phyloP scores from a whole-genome alignment of 176 grass and related monocot genomes.

The Leersia perrieri region DNA sequence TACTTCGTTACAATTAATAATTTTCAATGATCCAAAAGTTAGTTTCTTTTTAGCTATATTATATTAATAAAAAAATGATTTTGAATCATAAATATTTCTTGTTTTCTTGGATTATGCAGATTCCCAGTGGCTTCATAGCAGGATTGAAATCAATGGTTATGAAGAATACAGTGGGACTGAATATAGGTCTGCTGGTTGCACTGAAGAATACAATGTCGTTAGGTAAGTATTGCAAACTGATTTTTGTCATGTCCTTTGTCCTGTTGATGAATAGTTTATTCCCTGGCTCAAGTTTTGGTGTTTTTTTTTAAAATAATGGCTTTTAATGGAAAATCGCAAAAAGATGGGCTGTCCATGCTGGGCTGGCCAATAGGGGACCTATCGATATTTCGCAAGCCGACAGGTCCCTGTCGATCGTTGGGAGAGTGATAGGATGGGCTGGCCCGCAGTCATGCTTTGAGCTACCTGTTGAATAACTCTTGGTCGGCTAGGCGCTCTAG shows the following conservation, averaged over 20 bases:
- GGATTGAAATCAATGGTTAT: slow-evolving; percentile 87
- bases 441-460: too few species aligned
- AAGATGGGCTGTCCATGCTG: too few species aligned
- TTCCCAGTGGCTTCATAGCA: slow-evolving; percentile 92
- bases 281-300: neutral
- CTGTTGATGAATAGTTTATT: neutral
- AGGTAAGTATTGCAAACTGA: slow-evolving; percentile 38
- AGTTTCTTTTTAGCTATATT: neutral
- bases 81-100: neutral
- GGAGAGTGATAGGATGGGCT: too few species aligned
- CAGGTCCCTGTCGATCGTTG: too few species aligned
- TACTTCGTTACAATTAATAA: neutral
- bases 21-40: slow-evolving; percentile 6
- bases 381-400: too few species aligned
- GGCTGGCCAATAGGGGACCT: too few species aligned
- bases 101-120: slow-evolving; percentile 43
- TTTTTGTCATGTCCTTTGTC: neutral
- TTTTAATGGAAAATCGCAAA: too few species aligned
- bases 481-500: too few species aligned
- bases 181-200: slow-evolving; percentile 95
- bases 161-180: slow-evolving; percentile 93
- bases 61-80: neutral
- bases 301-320: too few species aligned
- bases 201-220: slow-evolving; percentile 72
- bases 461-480: too few species aligned